Conservation (phyloP, 306 rosid genomes). For the Castanea mollissima region DNA sequence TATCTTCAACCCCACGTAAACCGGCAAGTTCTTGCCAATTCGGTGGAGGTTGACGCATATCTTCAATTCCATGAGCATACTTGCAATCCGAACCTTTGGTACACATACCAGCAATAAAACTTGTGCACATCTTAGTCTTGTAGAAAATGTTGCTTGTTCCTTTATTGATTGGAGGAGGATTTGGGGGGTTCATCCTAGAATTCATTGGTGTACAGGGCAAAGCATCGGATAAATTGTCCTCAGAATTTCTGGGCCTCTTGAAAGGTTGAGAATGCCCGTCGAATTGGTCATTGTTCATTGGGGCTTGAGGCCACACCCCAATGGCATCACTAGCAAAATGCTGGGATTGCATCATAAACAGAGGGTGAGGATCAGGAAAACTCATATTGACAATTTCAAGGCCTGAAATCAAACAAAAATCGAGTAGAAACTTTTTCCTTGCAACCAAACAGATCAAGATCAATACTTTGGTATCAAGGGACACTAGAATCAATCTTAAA, state of each 20-base stretch:
- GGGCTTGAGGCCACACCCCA: slow-evolving; percentile 55
- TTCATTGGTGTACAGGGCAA: slow-evolving; percentile 28
- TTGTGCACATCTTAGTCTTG: slow-evolving; percentile 88
- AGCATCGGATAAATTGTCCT: slow-evolving; percentile 35
- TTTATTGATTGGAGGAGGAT: slow-evolving; percentile 46
- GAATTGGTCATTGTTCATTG: slow-evolving; percentile 35
- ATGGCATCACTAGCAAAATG: slow-evolving; percentile 49
- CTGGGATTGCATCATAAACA: slow-evolving; percentile 41
- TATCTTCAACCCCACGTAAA: slow-evolving; percentile 41
- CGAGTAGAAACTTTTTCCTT: slow-evolving; percentile 1
- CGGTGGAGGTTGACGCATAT: slow-evolving; percentile 85
- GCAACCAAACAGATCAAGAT: slow-evolving; percentile 20
- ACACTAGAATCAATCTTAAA: not conserved
- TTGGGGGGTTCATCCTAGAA: slow-evolving; percentile 34
- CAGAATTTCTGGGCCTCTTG: slow-evolving; percentile 64
- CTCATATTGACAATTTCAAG: slow-evolving; percentile 36
- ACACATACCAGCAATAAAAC: slow-evolving; percentile 63
- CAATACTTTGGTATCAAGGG: not conserved
- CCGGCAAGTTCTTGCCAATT: slow-evolving; percentile 95
- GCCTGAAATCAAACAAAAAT: slow-evolving; percentile 6
- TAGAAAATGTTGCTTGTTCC: slow-evolving; percentile 67
- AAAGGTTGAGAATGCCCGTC: slow-evolving; percentile 40
- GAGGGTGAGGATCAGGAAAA: slow-evolving; percentile 50
- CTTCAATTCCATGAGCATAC: slow-evolving; percentile 90
- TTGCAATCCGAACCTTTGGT: slow-evolving; percentile 85